phyloP scores from a whole-genome alignment of 2,329 filamentous ascomycete species.

The Claviceps spartinae region DNA sequence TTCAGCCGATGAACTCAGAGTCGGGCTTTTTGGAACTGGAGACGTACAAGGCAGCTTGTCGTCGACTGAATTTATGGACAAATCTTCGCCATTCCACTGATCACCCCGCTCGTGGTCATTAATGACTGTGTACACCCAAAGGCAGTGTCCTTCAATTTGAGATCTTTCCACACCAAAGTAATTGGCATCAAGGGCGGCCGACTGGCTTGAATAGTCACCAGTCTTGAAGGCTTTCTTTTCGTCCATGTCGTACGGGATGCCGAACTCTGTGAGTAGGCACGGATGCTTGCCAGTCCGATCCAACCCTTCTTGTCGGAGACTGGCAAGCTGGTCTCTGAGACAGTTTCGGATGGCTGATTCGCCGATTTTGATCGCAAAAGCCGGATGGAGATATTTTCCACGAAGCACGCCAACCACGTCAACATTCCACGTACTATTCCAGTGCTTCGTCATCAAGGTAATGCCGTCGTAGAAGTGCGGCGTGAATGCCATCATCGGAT shows the following conservation, averaged over 20 bases:
- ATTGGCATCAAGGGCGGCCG: constrained; percentile 87
- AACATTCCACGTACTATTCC: constrained; percentile 95
- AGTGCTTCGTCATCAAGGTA: constrained; percentile 94
- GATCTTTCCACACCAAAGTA: constrained; percentile 84
- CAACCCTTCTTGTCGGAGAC: constrained; percentile 73
- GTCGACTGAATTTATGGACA: constrained; percentile 79
- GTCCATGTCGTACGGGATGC: constrained; percentile 98
- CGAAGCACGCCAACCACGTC: constrained; percentile 87
- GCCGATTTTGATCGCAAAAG: constrained; percentile 83
- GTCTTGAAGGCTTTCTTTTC: constrained; percentile 90
- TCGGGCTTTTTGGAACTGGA: constrained; percentile 29
- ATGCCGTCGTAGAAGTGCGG: constrained; percentile 96
- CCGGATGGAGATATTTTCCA: constrained; percentile 75
- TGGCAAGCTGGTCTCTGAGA: constrained; percentile 73
- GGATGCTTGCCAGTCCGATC: constrained; percentile 82
- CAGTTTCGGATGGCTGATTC: constrained; percentile 92
- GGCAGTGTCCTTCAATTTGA: constrained; percentile 67
- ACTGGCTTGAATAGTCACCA: constrained; percentile 87
- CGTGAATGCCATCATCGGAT: constrained; percentile 79
- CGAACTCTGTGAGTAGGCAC: constrained; percentile 85
- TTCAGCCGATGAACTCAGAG: constrained; percentile 30
- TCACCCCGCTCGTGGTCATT: constrained; percentile 87
- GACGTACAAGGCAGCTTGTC: constrained; percentile 52
- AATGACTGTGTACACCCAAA: constrained; percentile 76
- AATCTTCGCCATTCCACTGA: constrained; percentile 93